Evolutionary conservation across 768 basidiomycete species (phyloP), one percentile per base, ranked within the genome.

Genomic region (Thelephora aurantiotincta): DNA sequence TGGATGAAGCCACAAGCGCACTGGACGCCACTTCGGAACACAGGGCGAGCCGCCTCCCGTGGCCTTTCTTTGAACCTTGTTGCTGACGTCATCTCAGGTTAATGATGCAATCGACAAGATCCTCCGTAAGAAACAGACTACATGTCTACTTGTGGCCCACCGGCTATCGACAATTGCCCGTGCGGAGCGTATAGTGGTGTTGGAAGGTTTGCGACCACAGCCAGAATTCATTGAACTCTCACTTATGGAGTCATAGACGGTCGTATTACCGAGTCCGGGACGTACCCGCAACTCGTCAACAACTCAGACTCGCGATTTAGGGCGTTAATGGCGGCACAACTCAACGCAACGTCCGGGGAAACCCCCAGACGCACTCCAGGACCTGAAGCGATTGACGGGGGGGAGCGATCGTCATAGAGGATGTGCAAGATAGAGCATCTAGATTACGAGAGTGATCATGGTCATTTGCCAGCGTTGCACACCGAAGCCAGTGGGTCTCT

Each of bases 71-170:
- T 7, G 26, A 19, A 2, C n/a, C 1, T 22, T 16, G 1, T 22
- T 22, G 4, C 26, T 30, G 22, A 14, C n/a, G 43, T 20, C 14
- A 36, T 14, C 33, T 12, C 51, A 79, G 80, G 85, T 92, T 33
- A 92, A 96, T 58, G 80, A 90, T 54, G 91, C 91, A 3, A 82
- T 96, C 43, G 89, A 90, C 59, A 84, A 82, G 59, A 91, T 94
- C 51, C 67, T 96, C 42, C 72, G 74, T 46, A 77, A 78, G 38
- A 68, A 82, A 41, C 75, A 84, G 51, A 92, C 89, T 33, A 93
- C 90, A 2, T 91, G 90, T 55, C 60, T 92, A 20, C 82, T 93
- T 48, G 89, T 93, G 16, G 91, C 91, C 0, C 91, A 96, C 63
- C 71, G 91, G 44, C 60, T 96, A 47, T 90, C 87, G 19, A 91